Evolutionary conservation across 495 filamentous ascomycete species (phyloP), one percentile per base, ranked within the genome.

Genomic region (Staphylotrichum longicolle): DNA sequence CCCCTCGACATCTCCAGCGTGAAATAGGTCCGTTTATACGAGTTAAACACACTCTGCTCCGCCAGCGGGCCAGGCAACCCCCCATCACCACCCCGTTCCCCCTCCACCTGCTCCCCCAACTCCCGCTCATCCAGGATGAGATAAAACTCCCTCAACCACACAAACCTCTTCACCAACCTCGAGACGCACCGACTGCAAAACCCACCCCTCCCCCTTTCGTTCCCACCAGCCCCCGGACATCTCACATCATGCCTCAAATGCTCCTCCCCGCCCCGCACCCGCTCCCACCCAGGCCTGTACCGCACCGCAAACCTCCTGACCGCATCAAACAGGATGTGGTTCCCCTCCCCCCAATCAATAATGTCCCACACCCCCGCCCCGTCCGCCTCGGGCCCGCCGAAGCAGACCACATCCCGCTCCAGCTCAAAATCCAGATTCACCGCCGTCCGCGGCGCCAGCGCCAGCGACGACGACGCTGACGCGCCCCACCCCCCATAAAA

Each of bases 361-460:
- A 50, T 56, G 3, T 12, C 46, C 5, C 62, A 40, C 7, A 53
- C 48, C 8, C 67, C 60, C 9, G 34, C 44, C 3, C 12, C 9
- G 14, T 37, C 54, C 0, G 51, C 55, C 14, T 58, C 59, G 3
- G 61, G 35, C 10, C 44, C 44, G 2, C 55, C 59, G 8, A 70
- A 57, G 15, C 64, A 67, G n/a, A 71, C 33, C 20, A 71, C 30
- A 37, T 71, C 66, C 15, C 14, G 32, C 12, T 30, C 33, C 2
- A 71, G 51, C n/a, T 71, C 64, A 1, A 71, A 45, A 30, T 7
- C 14, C 14, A 71, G 39, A 32, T 56, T 33, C 44, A 65, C 37
- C 27, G 53, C 41, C 42, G 39, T 58, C 37, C 37, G 37, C 37
- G 37, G 37, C 37, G 37, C 37, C 2, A 39, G 10, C 37, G 37